Evolutionary conservation across 805 yeast genomes (phyloP).

Genomic region (Metschnikowia hibisci): DNA sequence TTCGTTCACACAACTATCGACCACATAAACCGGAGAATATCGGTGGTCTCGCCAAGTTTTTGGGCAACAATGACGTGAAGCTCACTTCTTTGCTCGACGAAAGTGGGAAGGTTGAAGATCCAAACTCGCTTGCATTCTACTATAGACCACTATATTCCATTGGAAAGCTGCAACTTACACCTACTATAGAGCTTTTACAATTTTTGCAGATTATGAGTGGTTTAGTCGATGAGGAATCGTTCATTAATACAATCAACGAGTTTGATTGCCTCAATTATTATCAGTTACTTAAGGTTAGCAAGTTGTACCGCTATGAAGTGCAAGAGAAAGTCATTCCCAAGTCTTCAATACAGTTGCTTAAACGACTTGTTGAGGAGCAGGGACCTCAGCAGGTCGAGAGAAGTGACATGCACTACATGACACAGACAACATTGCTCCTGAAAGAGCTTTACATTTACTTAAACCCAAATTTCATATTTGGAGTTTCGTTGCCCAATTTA

Average conservation of each 20-base stretch:
- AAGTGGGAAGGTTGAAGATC: slow-evolving; percentile 26
- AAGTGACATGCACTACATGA: slow-evolving; percentile 34
- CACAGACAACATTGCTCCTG: slow-evolving; percentile 35
- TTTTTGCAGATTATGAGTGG: slow-evolving; percentile 87
- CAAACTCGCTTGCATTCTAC: slow-evolving; percentile 52
- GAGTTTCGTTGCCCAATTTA: slow-evolving; percentile 66
- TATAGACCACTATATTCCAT: slow-evolving; percentile 63
- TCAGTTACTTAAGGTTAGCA: slow-evolving; percentile 67
- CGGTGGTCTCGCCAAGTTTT: slow-evolving; percentile 26
- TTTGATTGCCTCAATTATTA: slow-evolving; percentile 58
- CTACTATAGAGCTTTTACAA: slow-evolving; percentile 75
- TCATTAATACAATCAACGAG: slow-evolving; percentile 50
- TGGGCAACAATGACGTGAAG: slow-evolving; percentile 5
- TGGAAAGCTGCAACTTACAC: slow-evolving; percentile 63
- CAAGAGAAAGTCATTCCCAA: slow-evolving; percentile 66
- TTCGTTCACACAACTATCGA: slow-evolving; percentile 60
- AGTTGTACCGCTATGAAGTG: slow-evolving; percentile 79
- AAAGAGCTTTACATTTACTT: slow-evolving; percentile 44
- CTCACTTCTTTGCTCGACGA: slow-evolving; percentile 26
- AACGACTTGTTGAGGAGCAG: slow-evolving; percentile 31
- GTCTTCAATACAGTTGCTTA: slow-evolving; percentile 25
- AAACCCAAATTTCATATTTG: slow-evolving; percentile 50
- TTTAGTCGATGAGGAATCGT: slow-evolving; percentile 59
- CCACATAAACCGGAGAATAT: slow-evolving; percentile 31
- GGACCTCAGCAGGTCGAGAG: slow-evolving; percentile 34